Evolutionary conservation across 2,329 filamentous ascomycete species (phyloP).

Genomic region (Grosmannia serpens): DNA sequence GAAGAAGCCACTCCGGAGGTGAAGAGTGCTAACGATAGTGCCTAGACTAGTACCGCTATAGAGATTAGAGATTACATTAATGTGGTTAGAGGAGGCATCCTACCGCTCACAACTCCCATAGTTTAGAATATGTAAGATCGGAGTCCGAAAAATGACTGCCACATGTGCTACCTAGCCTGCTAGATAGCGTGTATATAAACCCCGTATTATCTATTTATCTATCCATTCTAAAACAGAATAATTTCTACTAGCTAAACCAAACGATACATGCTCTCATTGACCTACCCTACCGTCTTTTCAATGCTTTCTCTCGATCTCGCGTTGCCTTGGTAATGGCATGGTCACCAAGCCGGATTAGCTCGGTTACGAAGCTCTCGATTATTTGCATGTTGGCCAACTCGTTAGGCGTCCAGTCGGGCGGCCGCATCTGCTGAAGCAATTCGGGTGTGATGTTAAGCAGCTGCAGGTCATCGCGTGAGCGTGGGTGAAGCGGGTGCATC

Average conservation of each 20-base stretch:
- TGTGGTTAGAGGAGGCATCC: too few species aligned
- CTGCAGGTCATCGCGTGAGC: slow-evolving; percentile 32
- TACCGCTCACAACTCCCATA: too few species aligned
- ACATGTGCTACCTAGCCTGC: too few species aligned
- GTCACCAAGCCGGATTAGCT: slow-evolving; percentile 9
- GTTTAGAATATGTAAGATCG: too few species aligned
- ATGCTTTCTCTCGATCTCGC: background rate
- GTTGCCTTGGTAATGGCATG: slow-evolving; percentile 8
- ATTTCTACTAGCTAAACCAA: too few species aligned
- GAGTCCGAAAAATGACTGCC: too few species aligned
- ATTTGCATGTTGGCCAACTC: slow-evolving; percentile 8
- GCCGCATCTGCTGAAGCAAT: slow-evolving; percentile 29
- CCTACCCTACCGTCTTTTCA: background rate
- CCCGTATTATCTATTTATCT: too few species aligned
- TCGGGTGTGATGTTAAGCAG: slow-evolving; percentile 30
- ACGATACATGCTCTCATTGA: too few species aligned
- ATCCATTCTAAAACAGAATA: too few species aligned
- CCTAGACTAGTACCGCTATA: background rate
- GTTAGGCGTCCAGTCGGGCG: slow-evolving; percentile 1
- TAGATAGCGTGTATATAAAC: too few species aligned
- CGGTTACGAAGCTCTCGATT: slow-evolving; percentile 10
- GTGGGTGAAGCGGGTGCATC: slow-evolving; percentile 30
- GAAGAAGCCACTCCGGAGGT: background rate
- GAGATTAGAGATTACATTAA: too few species aligned
- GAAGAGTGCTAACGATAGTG: background rate